A percentile compares a stretch with the other conserved stretches of the same genome.
These are phyloP conservation scores for Gomphus bonarii DNA, from an alignment of 1,284 basidiomycete species.

Conservation along the genomic window DNA sequence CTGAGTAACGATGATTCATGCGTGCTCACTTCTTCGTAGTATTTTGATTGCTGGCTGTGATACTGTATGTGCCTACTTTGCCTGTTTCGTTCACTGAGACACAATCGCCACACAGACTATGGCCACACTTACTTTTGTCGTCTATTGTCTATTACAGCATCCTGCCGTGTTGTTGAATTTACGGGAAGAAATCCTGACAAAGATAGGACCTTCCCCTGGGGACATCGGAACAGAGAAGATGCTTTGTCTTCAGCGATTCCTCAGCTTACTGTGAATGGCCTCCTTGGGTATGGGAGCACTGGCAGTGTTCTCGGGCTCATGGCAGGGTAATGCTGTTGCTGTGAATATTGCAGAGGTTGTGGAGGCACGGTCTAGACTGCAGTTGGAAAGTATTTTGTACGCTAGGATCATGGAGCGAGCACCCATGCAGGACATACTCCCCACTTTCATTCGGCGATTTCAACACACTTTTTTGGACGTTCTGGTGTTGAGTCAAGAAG, in stretches of 20 bases:
- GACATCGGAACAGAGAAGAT: not conserved
- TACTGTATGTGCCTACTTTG: conserved; percentile 30
- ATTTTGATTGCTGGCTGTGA: conserved; percentile 28
- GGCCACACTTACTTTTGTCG: conserved; percentile 36
- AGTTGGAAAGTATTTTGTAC: not conserved
- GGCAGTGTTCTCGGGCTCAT: not conserved
- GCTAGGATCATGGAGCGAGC: not conserved
- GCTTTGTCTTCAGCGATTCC: not conserved
- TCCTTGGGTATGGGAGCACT: not conserved
- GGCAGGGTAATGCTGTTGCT: not conserved
- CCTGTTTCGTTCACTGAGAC: conserved; percentile 39
- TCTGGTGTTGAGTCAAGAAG: not conserved
- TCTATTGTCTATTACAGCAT: conserved; percentile 45
- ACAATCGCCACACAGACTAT: conserved; percentile 29
- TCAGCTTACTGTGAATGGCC: not conserved
- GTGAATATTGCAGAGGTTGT: not conserved
- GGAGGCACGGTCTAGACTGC: too few species aligned
- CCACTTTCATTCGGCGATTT: not conserved
- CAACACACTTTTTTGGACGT: not conserved
- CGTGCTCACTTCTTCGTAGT: not conserved
- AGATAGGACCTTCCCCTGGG: too few species aligned
- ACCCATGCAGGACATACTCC: not conserved
- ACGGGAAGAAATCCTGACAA: too few species aligned
- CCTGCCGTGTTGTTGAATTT: conserved; percentile 35
- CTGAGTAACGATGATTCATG: conserved; percentile 37